phyloP scores from a whole-genome alignment of 768 basidiomycete species.

The Pulveroboletus sp. region DNA sequence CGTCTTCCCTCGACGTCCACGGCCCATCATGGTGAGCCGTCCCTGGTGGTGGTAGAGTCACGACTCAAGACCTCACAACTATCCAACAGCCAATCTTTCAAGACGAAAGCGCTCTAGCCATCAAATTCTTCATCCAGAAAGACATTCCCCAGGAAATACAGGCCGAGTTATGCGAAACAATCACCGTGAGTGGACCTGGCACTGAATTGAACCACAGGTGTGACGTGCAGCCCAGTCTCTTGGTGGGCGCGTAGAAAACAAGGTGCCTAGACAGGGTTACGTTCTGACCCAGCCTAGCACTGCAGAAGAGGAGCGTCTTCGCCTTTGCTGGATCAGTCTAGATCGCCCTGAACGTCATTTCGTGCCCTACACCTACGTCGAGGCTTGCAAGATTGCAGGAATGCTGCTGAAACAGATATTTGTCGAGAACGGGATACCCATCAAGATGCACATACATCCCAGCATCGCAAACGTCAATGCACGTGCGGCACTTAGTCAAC shows the following conservation, averaged over 20 bases:
- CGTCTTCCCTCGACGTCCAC: neutral
- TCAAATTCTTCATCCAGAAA: slow-evolving; percentile 85
- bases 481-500: slow-evolving; percentile 56
- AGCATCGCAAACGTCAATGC: slow-evolving; percentile 79
- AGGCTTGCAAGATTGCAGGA: slow-evolving; percentile 78
- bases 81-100: slow-evolving; percentile 62
- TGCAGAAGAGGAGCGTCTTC: slow-evolving; percentile 68
- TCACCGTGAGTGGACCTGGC: slow-evolving; percentile 44
- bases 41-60: neutral
- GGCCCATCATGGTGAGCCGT: slow-evolving; percentile 18
- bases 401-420: slow-evolving; percentile 75
- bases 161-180: slow-evolving; percentile 68
- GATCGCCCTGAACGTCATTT: slow-evolving; percentile 75
- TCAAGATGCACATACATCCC: slow-evolving; percentile 74
- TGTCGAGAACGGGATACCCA: slow-evolving; percentile 55
- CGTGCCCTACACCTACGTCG: slow-evolving; percentile 77
- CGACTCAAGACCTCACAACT: slow-evolving; percentile 1
- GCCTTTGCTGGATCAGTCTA: slow-evolving; percentile 61
- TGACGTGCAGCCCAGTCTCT: slow-evolving; percentile 44
- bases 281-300: slow-evolving; percentile 66
- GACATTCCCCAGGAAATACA: slow-evolving; percentile 65
- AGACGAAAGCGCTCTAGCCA: slow-evolving; percentile 56
- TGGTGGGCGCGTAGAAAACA: slow-evolving; percentile 72
- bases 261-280: slow-evolving; percentile 74
- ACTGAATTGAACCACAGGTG: neutral